Conservation (phyloP, 768 basidiomycete genomes). For the Lanmaoa pseudosensibilis region DNA sequence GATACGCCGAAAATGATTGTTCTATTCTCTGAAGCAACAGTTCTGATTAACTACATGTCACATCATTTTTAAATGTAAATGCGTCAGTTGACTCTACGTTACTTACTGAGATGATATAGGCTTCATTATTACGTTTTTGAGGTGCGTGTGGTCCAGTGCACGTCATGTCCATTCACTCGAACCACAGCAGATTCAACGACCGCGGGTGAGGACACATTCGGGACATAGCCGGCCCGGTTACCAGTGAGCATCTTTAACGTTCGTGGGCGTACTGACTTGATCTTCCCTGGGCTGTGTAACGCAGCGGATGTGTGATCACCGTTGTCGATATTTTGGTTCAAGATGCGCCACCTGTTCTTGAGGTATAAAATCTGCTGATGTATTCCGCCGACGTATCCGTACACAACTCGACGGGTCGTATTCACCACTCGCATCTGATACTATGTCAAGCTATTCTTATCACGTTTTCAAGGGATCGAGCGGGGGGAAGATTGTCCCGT, state of each 20-base stretch:
- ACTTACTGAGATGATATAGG: neutral
- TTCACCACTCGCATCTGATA: neutral
- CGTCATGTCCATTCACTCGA: neutral
- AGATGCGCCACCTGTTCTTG: neutral
- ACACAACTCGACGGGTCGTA: neutral
- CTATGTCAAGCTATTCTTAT: constrained; percentile 14
- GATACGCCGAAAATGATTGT: neutral
- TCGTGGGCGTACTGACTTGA: neutral
- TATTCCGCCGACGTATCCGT: neutral
- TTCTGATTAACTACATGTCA: neutral
- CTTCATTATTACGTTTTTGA: neutral
- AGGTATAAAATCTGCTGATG: neutral
- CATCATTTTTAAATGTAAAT: neutral
- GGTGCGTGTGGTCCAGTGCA: neutral
- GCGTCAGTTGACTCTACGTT: neutral
- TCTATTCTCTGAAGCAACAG: neutral
- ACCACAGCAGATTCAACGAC: neutral
- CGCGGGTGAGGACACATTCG: neutral
- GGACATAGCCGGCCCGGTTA: neutral
- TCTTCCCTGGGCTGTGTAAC: neutral
- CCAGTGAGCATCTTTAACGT: neutral
- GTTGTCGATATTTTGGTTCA: too few species aligned
- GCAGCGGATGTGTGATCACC: neutral
- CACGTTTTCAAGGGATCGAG: constrained; percentile 27
- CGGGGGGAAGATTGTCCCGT: neutral